Evolutionary conservation across 2,329 filamentous ascomycete genomes (phyloP).

Genomic region (Trichothecium sympodiale): DNA sequence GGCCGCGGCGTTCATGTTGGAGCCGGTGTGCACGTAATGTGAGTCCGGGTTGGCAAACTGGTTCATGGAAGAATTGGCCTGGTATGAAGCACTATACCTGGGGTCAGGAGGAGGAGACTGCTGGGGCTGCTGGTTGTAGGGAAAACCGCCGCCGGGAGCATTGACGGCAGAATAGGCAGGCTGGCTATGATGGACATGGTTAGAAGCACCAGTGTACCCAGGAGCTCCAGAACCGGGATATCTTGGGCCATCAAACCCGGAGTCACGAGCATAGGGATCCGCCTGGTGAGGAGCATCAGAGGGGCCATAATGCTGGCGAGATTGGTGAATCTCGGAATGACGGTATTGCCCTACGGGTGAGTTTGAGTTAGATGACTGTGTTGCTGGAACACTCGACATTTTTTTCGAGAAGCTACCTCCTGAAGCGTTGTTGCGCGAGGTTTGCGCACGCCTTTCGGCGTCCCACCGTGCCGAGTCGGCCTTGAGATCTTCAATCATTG

Average conservation of each 20-base stretch:
- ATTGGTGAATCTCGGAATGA: constrained; percentile 39
- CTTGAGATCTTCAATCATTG: constrained; percentile 53
- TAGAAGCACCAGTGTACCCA: constrained; percentile 36
- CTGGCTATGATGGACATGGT: constrained; percentile 16
- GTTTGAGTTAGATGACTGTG: constrained; percentile 43
- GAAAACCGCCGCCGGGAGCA: constrained; percentile 15
- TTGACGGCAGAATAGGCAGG: constrained; percentile 17
- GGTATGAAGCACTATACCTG: constrained; percentile 17
- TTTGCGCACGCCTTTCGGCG: constrained; percentile 46
- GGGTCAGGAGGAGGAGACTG: constrained; percentile 21
- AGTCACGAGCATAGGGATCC: constrained; percentile 27
- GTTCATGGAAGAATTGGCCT: constrained; percentile 7
- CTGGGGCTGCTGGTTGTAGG: constrained; percentile 15
- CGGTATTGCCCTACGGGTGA: constrained; percentile 46
- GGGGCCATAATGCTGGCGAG: constrained; percentile 37
- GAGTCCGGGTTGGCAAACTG: constrained; percentile 15
- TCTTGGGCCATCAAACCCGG: constrained; percentile 30
- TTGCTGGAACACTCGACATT: constrained; percentile 33
- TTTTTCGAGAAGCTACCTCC: constrained; percentile 49
- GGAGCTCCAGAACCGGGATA: constrained; percentile 39
- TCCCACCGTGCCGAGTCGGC: constrained; percentile 52
- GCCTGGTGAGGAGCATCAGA: constrained; percentile 24
- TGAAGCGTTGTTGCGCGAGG: constrained; percentile 36
- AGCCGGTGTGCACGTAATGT: constrained; percentile 22
- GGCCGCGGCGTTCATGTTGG: constrained; percentile 15